phyloP scores from a whole-genome alignment of 345 rosid genomes.

The Gossypium australe region DNA sequence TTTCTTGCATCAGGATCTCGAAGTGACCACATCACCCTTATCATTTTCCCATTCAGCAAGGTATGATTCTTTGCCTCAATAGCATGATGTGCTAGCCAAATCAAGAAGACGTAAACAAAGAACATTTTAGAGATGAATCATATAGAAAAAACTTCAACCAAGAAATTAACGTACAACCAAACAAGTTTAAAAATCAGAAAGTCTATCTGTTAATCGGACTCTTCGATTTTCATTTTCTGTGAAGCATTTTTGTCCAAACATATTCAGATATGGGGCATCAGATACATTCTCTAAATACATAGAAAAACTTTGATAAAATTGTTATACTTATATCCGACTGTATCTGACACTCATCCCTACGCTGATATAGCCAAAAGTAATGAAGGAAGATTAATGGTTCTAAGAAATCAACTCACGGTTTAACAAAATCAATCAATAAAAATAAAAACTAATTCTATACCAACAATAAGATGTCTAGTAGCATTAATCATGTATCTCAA shows the following conservation, averaged over 20 bases:
- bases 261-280: background rate
- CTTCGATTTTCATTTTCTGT: background rate
- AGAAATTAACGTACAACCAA: no score
- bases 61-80: slow-evolving; percentile 58
- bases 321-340: no score
- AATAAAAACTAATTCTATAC: no score
- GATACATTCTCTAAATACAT: no score
- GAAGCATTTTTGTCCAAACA: background rate
- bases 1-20: slow-evolving; percentile 67
- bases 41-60: slow-evolving; percentile 50
- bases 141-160: background rate
- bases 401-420: background rate
- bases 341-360: background rate
- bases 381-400: background rate
- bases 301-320: no score
- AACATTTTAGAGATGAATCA: background rate
- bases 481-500: background rate
- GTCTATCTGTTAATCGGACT: background rate
- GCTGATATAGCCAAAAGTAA: background rate
- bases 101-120: background rate
- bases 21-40: slow-evolving; percentile 66
- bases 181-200: background rate
- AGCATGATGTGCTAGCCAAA: slow-evolving; percentile 48
- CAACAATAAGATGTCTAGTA: background rate
- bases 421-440: background rate